These are phyloP conservation scores for Talinum fruticosum DNA, from an alignment of 148 eudicot genomes.

Conservation along the genomic window DNA sequence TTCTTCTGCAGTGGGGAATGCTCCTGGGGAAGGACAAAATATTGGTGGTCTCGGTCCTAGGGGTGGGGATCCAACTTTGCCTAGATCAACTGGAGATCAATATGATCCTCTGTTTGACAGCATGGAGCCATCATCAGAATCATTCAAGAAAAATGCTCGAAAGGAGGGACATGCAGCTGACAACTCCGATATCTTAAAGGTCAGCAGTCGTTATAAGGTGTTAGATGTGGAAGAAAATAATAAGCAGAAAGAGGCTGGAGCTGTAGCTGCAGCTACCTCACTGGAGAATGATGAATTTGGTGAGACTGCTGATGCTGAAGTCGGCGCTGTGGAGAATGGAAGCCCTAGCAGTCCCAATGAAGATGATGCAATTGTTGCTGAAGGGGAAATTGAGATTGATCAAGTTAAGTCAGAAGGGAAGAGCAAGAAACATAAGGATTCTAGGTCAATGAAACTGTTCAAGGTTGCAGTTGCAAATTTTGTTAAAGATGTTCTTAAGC, in stretches of 20 bases:
- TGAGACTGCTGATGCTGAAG: conserved; percentile 91
- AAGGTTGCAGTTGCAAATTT: conserved; percentile 76
- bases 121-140: conserved; percentile 76
- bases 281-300: conserved; percentile 75
- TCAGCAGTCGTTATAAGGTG: conserved; percentile 42
- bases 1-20: conserved; percentile 38
- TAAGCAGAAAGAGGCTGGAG: conserved; percentile 47
- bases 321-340: conserved; percentile 65
- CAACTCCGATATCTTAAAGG: conserved; percentile 43
- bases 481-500: conserved; percentile 90
- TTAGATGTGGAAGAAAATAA: conserved; percentile 51
- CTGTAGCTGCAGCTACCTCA: conserved; percentile 36
- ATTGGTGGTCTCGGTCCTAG: conserved; percentile 30
- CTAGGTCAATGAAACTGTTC: conserved; percentile 81
- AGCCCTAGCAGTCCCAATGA: conserved; percentile 49
- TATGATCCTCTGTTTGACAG: conserved; percentile 96
- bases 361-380: conserved; percentile 40
- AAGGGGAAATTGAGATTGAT: conserved; percentile 74
- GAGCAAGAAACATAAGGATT: conserved; percentile 69
- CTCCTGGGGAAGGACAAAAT: conserved; percentile 37
- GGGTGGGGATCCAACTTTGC: conserved; percentile 35
- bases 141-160: conserved; percentile 40
- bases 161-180: conserved; percentile 46
- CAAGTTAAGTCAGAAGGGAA: conserved; percentile 60
- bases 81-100: conserved; percentile 55